These are phyloP conservation scores for Balamuthia mandrillaris DNA, from an alignment of 208 protist genomes.

Conservation along the genomic window DNA sequence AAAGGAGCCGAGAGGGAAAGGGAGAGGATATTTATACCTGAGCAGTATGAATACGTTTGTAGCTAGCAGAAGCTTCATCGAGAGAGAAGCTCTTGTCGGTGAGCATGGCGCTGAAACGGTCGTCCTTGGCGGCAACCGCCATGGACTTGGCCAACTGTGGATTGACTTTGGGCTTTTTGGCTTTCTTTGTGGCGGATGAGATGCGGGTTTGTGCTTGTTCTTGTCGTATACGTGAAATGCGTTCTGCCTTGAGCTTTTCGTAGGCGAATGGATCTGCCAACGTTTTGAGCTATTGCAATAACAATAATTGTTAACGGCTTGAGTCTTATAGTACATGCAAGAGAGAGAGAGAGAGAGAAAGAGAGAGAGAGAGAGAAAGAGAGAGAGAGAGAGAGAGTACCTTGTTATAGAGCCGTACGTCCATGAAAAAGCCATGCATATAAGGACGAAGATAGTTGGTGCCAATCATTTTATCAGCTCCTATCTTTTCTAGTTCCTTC, in stretches of 20 bases:
- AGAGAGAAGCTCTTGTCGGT: slow-evolving; percentile 56
- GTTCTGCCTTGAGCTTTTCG: slow-evolving; percentile 67
- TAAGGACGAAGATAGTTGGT: slow-evolving; percentile 87
- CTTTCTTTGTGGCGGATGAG: slow-evolving; percentile 4
- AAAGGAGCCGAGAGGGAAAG: too few species aligned
- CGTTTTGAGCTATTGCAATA: slow-evolving; percentile 48
- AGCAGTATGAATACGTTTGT: too few species aligned
- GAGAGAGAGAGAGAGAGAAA: background rate
- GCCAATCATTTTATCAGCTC: slow-evolving; percentile 83
- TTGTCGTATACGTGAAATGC: slow-evolving; percentile 56
- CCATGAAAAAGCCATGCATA: slow-evolving; percentile 97
- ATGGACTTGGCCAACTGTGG: background rate
- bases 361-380: background rate
- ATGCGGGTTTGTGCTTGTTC: slow-evolving; percentile 56
- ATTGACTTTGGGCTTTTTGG: slow-evolving; percentile 21
- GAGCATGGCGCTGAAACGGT: slow-evolving; percentile 64
- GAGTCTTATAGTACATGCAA: background rate
- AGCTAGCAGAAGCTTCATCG: slow-evolving; percentile 40
- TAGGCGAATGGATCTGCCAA: slow-evolving; percentile 86
- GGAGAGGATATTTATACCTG: too few species aligned
- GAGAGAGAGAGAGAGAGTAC: background rate
- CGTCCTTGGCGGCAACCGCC: slow-evolving; percentile 43
- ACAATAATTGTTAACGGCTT: background rate
- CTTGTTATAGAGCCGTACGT: slow-evolving; percentile 63
- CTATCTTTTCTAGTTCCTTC: slow-evolving; percentile 84